These are phyloP conservation scores for Blumeria graminis DNA, from an alignment of 2,329 filamentous ascomycete species.

Conservation along the genomic window DNA sequence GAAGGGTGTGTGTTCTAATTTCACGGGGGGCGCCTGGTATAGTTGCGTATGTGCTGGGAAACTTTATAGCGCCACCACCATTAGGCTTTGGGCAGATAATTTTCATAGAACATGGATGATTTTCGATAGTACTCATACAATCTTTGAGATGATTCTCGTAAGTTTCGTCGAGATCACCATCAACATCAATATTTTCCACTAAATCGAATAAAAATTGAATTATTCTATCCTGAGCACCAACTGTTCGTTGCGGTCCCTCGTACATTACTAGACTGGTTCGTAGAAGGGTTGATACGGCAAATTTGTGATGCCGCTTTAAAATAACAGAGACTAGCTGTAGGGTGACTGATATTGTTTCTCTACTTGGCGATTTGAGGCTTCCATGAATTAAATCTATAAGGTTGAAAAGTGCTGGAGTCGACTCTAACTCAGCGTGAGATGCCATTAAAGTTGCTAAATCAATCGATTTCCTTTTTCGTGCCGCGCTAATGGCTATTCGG, in stretches of 20 bases:
- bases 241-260: conserved; percentile 34
- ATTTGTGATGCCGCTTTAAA: conserved; percentile 65
- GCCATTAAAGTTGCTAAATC: conserved; percentile 64
- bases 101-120: conserved; percentile 47
- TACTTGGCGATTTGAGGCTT: conserved; percentile 60
- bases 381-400: conserved; percentile 74
- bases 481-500: conserved; percentile 34
- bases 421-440: conserved; percentile 44
- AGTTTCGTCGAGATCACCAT: conserved; percentile 45
- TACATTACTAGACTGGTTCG: conserved; percentile 35
- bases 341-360: conserved; percentile 75
- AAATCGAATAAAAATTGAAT: conserved; percentile 46
- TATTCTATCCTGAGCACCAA: conserved; percentile 52
- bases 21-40: conserved; percentile 36
- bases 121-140: conserved; percentile 41
- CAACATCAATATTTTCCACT: conserved; percentile 41
- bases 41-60: conserved; percentile 29
- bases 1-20: conserved; percentile 35
- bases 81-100: conserved; percentile 38
- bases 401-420: conserved; percentile 74
- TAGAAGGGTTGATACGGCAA: conserved; percentile 56
- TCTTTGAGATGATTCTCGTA: conserved; percentile 53
- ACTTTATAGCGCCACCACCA: conserved; percentile 26
- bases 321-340: conserved; percentile 72
- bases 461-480: conserved; percentile 68